These are phyloP conservation scores for Kodamaea sp. DNA, from an alignment of 1,139 yeast species.

Conservation along the genomic window DNA sequence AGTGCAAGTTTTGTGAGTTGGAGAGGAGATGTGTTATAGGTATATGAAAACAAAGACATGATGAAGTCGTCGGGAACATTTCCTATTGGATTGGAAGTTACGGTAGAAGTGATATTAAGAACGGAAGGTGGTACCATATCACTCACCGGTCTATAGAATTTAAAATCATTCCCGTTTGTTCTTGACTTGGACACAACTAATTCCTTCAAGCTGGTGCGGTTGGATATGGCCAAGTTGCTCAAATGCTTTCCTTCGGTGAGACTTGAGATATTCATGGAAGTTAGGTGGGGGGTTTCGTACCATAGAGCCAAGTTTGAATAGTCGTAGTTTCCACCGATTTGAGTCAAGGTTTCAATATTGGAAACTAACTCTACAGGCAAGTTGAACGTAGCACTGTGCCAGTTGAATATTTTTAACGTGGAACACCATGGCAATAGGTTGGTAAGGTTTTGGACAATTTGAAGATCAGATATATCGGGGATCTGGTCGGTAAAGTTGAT, in stretches of 20 bases:
- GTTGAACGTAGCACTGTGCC: constrained; percentile 14
- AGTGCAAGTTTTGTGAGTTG: constrained; percentile 6
- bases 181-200: constrained; percentile 11
- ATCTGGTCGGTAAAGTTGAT: constrained; percentile 11
- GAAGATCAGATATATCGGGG: constrained; percentile 15
- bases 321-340: constrained; percentile 13
- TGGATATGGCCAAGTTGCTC: constrained; percentile 4
- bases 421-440: constrained; percentile 9
- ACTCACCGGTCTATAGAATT: constrained; percentile 2
- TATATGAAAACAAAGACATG: constrained; percentile 2
- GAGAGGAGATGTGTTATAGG: constrained; percentile 5
- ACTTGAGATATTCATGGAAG: constrained; percentile 8
- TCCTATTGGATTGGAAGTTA: neutral
- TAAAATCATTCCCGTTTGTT: constrained; percentile 5
- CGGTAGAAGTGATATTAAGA: neutral
- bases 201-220: constrained; percentile 6
- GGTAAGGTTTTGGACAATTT: constrained; percentile 8
- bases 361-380: constrained; percentile 10
- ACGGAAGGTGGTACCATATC: neutral
- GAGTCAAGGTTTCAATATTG: constrained; percentile 4
- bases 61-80: constrained; percentile 1
- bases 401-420: constrained; percentile 13
- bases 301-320: neutral
- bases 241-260: constrained; percentile 5
- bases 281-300: constrained; percentile 2